A percentile compares a stretch with the other conserved stretches of the same genome.
Evolutionary conservation across 1,284 basidiomycete species (phyloP).

Genomic region (Cronartium ribicola): DNA sequence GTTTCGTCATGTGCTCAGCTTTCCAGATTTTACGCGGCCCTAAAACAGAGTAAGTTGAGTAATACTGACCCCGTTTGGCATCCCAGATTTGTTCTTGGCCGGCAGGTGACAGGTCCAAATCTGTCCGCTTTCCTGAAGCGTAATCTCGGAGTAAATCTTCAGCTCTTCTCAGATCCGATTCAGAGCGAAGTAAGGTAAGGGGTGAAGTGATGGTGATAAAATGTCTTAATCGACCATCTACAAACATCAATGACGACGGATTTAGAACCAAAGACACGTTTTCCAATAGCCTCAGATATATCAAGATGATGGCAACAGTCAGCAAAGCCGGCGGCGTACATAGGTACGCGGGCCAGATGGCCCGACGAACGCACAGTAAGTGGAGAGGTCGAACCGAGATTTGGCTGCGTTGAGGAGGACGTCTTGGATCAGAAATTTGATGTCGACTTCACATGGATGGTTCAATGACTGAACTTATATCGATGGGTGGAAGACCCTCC

Average conservation of each 20-base stretch:
- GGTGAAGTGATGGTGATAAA: constrained; percentile 58
- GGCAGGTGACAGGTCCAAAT: constrained; percentile 51
- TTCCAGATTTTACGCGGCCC: not conserved
- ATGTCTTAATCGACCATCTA: constrained; percentile 55
- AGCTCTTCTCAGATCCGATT: constrained; percentile 52
- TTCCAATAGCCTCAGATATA: not conserved
- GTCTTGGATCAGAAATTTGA: not conserved
- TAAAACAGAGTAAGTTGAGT: not conserved
- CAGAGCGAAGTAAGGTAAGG: constrained; percentile 56
- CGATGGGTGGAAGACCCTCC: constrained; percentile 13
- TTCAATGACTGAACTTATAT: constrained; percentile 28
- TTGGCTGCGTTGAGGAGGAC: constrained; percentile 10
- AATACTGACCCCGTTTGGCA: constrained; percentile 54
- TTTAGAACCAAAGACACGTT: constrained; percentile 7
- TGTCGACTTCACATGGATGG: not conserved
- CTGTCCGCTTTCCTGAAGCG: constrained; percentile 50
- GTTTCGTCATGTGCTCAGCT: not conserved
- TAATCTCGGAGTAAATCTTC: constrained; percentile 50
- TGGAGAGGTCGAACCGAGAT: constrained; percentile 27
- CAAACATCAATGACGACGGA: not conserved
- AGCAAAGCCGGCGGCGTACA: not conserved
- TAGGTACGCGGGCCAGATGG: not conserved
- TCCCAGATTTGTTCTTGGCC: constrained; percentile 51
- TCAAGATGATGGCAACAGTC: not conserved
- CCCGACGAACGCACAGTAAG: constrained; percentile 29